A percentile compares a stretch with the other conserved stretches of the same genome.
Evolutionary conservation across 169 alveolate species (phyloP).

Genomic region (Prorocentrum cordatum): DNA sequence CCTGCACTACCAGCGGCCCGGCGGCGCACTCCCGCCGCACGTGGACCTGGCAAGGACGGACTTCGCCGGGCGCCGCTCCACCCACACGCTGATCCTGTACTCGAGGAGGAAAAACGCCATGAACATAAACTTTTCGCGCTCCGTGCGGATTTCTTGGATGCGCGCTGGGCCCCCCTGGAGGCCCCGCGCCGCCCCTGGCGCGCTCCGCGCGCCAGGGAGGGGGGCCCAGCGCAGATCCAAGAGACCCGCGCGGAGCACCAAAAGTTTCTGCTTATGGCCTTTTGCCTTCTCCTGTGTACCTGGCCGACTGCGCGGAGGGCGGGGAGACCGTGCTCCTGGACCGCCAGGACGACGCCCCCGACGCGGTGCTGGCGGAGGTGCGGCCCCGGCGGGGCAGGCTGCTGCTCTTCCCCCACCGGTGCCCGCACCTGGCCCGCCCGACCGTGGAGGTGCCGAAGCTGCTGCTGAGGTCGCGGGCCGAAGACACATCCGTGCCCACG

Average conservation of each 20-base stretch:
- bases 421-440: slow-evolving; percentile 50
- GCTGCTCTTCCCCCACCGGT: slow-evolving; percentile 28
- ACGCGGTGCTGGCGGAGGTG: slow-evolving; percentile 2
- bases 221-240: no score
- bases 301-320: background rate
- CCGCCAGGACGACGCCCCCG: slow-evolving; percentile 6
- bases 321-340: slow-evolving; percentile 28
- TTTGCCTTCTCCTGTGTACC: no score
- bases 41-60: slow-evolving; percentile 38
- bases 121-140: no score
- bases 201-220: no score
- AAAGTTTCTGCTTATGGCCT: no score
- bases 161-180: no score
- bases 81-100: slow-evolving; percentile 34
- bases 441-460: slow-evolving; percentile 9
- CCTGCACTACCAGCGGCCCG: slow-evolving; percentile 10
- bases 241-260: no score
- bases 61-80: slow-evolving; percentile 15
- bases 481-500: no score
- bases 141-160: no score
- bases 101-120: no score
- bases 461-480: no score
- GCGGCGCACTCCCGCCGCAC: slow-evolving; percentile 44
- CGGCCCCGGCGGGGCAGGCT: slow-evolving; percentile 22
- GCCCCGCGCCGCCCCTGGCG: no score